Evolutionary conservation across 495 filamentous ascomycete species (phyloP).

Genomic region (Cercophora scortea): DNA sequence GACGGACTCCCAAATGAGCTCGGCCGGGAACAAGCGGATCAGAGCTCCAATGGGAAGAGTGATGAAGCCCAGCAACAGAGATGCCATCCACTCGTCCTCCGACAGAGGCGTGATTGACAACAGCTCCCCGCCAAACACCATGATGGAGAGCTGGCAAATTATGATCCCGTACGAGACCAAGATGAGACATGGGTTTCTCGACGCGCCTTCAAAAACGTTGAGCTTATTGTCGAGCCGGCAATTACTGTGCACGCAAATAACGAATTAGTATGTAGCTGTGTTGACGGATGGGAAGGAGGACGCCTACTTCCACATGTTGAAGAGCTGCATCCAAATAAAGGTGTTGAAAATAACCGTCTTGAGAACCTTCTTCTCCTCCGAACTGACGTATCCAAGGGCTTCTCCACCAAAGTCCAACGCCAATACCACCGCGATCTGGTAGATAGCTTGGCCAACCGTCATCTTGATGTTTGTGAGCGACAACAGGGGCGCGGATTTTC

Average conservation of each 20-base stretch:
- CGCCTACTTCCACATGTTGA: slow-evolving; percentile 67
- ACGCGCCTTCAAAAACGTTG: slow-evolving; percentile 77
- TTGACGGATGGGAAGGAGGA: neutral
- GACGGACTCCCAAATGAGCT: neutral
- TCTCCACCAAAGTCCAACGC: slow-evolving; percentile 68
- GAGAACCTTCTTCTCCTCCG: slow-evolving; percentile 33
- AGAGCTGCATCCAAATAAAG: slow-evolving; percentile 93
- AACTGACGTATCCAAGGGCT: slow-evolving; percentile 51
- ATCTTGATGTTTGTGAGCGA: slow-evolving; percentile 88
- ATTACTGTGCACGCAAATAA: neutral
- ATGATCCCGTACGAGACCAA: slow-evolving; percentile 72
- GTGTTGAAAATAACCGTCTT: slow-evolving; percentile 80
- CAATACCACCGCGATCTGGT: slow-evolving; percentile 72
- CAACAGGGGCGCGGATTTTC: slow-evolving; percentile 69
- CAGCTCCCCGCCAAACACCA: slow-evolving; percentile 59
- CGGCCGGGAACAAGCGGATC: slow-evolving; percentile 52
- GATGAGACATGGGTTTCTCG: slow-evolving; percentile 68
- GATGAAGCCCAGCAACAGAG: slow-evolving; percentile 54
- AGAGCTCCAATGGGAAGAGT: slow-evolving; percentile 60
- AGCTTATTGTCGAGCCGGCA: slow-evolving; percentile 78
- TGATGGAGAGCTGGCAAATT: slow-evolving; percentile 68
- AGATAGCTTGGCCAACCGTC: slow-evolving; percentile 81
- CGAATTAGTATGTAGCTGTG: no score
- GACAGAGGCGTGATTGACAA: slow-evolving; percentile 50
- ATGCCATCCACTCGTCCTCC: slow-evolving; percentile 60